Base-by-base conservation (phyloP, 164 flowering plant species). In the Protea cynaroides region DNA sequence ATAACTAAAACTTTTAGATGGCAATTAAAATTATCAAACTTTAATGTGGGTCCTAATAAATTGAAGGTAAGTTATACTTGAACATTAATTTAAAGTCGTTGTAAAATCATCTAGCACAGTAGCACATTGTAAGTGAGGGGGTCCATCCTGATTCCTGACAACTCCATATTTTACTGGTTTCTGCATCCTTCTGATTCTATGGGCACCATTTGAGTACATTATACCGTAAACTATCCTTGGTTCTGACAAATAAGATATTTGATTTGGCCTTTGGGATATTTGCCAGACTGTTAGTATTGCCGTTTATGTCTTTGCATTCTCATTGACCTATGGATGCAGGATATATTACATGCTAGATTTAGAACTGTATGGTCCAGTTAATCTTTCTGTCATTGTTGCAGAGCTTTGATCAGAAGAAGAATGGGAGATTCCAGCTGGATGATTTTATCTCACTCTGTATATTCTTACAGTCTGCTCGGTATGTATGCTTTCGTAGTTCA, bases 391-490 rank as follows among this genome's bases (percentile, higher is more conserved):
- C 17, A n/a, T 69, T 50, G 24, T 65, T 69, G 59, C 84, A 89
- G 96, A 89, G 91, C 76, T 89, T 89, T 79, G 96, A 89, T 79
- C 78, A 76, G 61, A 80, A 75, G 58, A 84, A 81, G 78, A 82
- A 69, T 64, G 93, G 92, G 50, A 84, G 58, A 70, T 82, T 89
- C 70, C 81, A 76, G 58, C 78, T 87, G 66, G 96, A 87, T 71
- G 88, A 82, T 75, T 87, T 87, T 70, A 87, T 89, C 43, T 83
- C 96, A 58, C 83, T 87, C 58, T 87, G 89, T 71, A 82, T 86
- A 68, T 89, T 89, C 75, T 49, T 87, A 37, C 91, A 89, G 68
- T 89, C 96, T 24, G 80, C 92, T 59, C 70, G 91, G 96, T 87
- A 77, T 36, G 84, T 71, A 34, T 24, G 25, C n/a, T 44, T 17